A percentile compares a stretch with the other conserved stretches of the same genome.
Conservation (phyloP, 495 filamentous ascomycete species). For the Hypoxylon trugodes region DNA sequence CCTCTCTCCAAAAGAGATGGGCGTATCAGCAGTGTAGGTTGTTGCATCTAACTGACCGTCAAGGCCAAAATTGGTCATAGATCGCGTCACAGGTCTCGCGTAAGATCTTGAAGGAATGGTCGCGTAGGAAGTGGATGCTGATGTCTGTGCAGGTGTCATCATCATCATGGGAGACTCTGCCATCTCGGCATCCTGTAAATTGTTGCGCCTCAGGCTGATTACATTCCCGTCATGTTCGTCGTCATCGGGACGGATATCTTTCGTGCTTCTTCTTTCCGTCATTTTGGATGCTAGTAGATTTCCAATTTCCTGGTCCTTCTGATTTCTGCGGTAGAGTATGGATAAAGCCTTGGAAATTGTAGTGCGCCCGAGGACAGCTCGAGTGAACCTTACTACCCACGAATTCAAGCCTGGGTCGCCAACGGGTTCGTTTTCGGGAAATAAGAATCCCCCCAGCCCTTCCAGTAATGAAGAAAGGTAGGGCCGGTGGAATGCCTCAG, state of each 20-base stretch:
- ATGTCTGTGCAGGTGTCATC: constrained; percentile 7
- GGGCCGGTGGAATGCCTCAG: too few relatives aligned
- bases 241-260: not conserved
- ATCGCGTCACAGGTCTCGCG: constrained; percentile 30
- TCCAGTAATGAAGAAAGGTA: too few relatives aligned
- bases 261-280: too few relatives aligned
- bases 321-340: too few relatives aligned
- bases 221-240: not conserved
- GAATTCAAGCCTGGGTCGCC: too few relatives aligned
- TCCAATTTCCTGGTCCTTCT: too few relatives aligned
- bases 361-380: too few relatives aligned
- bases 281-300: too few relatives aligned
- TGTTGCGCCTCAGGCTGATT: not conserved
- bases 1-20: constrained; percentile 10
- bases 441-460: too few relatives aligned
- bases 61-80: constrained; percentile 12
- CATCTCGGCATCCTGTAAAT: constrained; percentile 13
- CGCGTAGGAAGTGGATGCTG: not conserved
- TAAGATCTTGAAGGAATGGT: not conserved
- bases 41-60: not conserved
- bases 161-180: constrained; percentile 13
- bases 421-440: too few relatives aligned
- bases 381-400: too few relatives aligned
- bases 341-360: too few relatives aligned
- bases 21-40: not conserved